Base-by-base conservation (phyloP, 2,329 filamentous ascomycete genomes). In the Raffaelea ambrosiae region DNA sequence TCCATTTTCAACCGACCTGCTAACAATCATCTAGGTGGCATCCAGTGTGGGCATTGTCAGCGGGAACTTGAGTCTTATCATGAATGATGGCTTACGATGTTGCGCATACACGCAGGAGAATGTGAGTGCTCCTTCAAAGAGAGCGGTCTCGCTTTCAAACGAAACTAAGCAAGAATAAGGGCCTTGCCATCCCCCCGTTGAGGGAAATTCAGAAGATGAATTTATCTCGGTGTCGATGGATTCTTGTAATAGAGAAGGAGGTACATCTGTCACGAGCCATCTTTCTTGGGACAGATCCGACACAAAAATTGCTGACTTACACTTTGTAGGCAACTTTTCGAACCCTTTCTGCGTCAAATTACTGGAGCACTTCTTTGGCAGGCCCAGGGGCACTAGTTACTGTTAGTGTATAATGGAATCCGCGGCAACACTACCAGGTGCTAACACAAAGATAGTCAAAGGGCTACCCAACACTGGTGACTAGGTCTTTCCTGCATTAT, bases 161-260 rank as follows among this genome's bases (percentile, higher is more conserved):
- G 7, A 13, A 23, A 13, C 5, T 31, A 3, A 3, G 13, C 16
- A 47, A n/a, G 53, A 9, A 33, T 1, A 39, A 85, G 76, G 83
- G 84, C 1, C 65, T 75, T 5, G 65, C 83, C 0, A 69, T 91
- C 9, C 84, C 85, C 0, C 66, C 67, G 7, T 54, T 71, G 3
- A 67, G 65, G 44, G 70, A 73, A 0, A 68, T 83, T 13, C 63
- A 70, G 0, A 59, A 59, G 3, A 55, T 86, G 2, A 63, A 79
- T 36, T 61, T 83, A n/a, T 60, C 61, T 0, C 50, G 57, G 1
- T 63, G 75, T 2, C 67, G 68, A 47, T 89, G 83, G 84, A 67
- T 90, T 40, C 65, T 91, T 0, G 75, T 91, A 0, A 74, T 91
- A 45, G 87, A 93, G 59, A 91, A 93, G 64, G 87, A 93, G 69